A percentile compares a stretch with the other conserved stretches of the same genome.
These are phyloP conservation scores for Psophocarpus tetragonolobus DNA, from an alignment of 306 rosid genomes.

Conservation along the genomic window DNA sequence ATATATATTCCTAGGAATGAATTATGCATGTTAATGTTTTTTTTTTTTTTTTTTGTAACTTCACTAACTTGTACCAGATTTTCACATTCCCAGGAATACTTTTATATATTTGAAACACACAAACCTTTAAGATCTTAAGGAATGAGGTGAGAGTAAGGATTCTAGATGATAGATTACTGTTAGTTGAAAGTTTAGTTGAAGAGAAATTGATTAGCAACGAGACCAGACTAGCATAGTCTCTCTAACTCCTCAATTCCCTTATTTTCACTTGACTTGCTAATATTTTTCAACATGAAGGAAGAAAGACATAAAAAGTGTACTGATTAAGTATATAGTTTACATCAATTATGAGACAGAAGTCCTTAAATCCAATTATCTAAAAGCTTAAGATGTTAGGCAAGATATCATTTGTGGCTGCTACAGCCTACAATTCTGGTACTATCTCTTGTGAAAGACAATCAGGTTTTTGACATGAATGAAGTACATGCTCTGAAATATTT, in stretches of 20 bases:
- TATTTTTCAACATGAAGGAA: neutral
- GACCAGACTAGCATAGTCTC: neutral
- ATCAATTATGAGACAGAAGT: neutral
- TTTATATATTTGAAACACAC: no score
- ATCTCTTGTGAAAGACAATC: neutral
- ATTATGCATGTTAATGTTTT: no score
- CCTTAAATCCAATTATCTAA: neutral
- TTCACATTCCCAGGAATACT: no score
- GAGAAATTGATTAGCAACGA: neutral
- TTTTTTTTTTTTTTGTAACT: no score
- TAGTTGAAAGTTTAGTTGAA: neutral
- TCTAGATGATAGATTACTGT: neutral
- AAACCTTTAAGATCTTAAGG: no score
- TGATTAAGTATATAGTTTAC: neutral
- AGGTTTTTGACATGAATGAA: conserved; percentile 14
- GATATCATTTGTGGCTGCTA: neutral
- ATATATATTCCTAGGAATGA: no score
- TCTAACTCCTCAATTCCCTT: neutral
- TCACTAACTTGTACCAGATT: no score
- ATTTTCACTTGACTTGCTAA: neutral
- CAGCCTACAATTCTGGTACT: neutral
- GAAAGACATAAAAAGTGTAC: neutral
- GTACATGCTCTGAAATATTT: conserved; percentile 8
- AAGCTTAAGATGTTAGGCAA: conserved; percentile 13
- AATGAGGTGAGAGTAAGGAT: conserved; percentile 8